phyloP scores from a whole-genome alignment of 768 basidiomycete species.

The Lentinula aciculospora region DNA sequence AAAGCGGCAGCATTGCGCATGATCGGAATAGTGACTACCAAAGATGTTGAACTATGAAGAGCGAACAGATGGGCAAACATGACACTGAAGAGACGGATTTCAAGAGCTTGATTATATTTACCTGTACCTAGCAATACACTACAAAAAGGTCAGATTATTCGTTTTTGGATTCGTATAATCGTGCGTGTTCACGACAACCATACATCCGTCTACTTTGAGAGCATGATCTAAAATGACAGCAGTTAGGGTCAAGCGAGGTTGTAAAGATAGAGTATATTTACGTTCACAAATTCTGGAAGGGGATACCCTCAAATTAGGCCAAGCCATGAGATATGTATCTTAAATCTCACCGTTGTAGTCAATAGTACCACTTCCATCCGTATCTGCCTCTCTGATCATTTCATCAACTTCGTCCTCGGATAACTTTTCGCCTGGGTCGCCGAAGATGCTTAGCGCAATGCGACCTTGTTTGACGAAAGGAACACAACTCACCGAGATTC shows the following conservation, averaged over 20 bases:
- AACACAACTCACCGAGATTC: conserved; percentile 60
- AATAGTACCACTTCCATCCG: conserved; percentile 93
- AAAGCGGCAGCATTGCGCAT: too few species aligned
- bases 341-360: conserved; percentile 66
- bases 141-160: background rate
- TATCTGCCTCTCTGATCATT: conserved; percentile 96
- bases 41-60: too few species aligned
- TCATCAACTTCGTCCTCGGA: conserved; percentile 86
- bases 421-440: conserved; percentile 79
- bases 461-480: background rate
- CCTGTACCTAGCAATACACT: conserved; percentile 5
- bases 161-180: background rate
- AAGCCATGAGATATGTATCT: conserved; percentile 1
- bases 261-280: conserved; percentile 19
- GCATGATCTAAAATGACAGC: conserved; percentile 56
- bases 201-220: conserved; percentile 58
- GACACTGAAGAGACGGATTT: too few species aligned
- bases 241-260: conserved; percentile 5
- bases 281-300: conserved; percentile 70
- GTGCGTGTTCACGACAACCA: too few species aligned
- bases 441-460: background rate
- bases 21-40: too few species aligned
- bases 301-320: conserved; percentile 1
- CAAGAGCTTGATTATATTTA: background rate
- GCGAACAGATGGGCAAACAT: too few species aligned